These are phyloP conservation scores for Fragaria ananassa DNA, from an alignment of 306 rosid genomes.

Conservation along the genomic window DNA sequence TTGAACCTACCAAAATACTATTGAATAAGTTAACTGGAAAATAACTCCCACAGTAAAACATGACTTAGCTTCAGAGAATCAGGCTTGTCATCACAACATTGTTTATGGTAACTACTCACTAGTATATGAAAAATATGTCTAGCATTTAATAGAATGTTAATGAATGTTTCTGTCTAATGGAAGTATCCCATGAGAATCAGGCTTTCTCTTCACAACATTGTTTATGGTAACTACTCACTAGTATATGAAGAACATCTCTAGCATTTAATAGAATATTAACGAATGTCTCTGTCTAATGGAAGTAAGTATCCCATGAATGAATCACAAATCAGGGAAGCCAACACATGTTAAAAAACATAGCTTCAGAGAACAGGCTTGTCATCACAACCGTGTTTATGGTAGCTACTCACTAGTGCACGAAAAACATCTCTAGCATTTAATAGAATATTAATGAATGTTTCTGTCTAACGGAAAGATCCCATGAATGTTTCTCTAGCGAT, in stretches of 20 bases:
- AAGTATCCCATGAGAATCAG: neutral
- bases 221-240: neutral
- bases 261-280: neutral
- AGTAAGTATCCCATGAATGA: neutral
- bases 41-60: neutral
- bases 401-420: neutral
- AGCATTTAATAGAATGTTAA: neutral
- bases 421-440: neutral
- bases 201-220: neutral
- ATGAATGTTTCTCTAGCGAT: neutral
- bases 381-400: neutral
- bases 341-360: too few relatives aligned
- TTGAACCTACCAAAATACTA: conserved; percentile 64
- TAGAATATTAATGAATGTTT: neutral
- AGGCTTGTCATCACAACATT: neutral
- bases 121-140: neutral
- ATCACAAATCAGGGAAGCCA: too few relatives aligned
- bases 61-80: neutral
- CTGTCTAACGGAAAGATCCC: neutral
- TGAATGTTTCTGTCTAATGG: neutral
- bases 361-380: neutral
- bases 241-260: neutral
- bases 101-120: neutral
- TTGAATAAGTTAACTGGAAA: conserved; percentile 13
- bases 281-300: neutral